Conservation (phyloP, 371 early-diverging fungal genomes). For the Mortierella sp. region DNA sequence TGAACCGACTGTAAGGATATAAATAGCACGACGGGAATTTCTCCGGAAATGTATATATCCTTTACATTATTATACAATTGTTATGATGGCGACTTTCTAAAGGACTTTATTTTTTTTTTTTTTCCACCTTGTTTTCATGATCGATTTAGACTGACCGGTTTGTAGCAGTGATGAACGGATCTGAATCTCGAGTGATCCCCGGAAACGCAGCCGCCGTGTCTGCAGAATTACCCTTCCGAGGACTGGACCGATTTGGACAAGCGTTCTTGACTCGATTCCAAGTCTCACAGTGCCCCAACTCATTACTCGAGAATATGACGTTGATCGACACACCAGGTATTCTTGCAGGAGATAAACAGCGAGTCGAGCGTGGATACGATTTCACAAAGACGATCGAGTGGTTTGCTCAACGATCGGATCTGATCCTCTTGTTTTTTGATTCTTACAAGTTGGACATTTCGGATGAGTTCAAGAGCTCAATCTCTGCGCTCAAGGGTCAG, state of each 20-base stretch:
- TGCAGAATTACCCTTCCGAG: conserved; percentile 86
- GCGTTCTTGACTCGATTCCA: conserved; percentile 88
- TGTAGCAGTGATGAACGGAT: conserved; percentile 86
- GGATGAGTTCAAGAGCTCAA: conserved; percentile 88
- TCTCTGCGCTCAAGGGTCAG: conserved; percentile 81
- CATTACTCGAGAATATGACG: conserved; percentile 84
- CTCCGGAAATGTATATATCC: too few species aligned
- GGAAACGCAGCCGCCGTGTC: conserved; percentile 93
- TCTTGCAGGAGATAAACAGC: conserved; percentile 88
- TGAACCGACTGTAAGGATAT: conserved; percentile 76
- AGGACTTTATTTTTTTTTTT: too few species aligned
- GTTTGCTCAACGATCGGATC: conserved; percentile 90
- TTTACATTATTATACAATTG: too few species aligned
- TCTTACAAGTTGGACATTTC: conserved; percentile 91
- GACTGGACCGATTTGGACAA: conserved; percentile 82
- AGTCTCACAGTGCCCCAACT: conserved; percentile 81
- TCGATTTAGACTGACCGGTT: conserved; percentile 79
- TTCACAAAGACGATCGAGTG: conserved; percentile 87
- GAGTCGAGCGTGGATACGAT: conserved; percentile 84
- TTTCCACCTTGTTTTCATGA: not conserved
- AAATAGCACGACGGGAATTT: not conserved
- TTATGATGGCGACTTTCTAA: too few species aligned
- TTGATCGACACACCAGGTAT: conserved; percentile 93
- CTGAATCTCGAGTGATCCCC: conserved; percentile 81
- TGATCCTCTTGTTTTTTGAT: conserved; percentile 90